These are phyloP conservation scores for Pelagophyceae sp. DNA, from an alignment of 352 stramenopile genomes.

Conservation along the genomic window DNA sequence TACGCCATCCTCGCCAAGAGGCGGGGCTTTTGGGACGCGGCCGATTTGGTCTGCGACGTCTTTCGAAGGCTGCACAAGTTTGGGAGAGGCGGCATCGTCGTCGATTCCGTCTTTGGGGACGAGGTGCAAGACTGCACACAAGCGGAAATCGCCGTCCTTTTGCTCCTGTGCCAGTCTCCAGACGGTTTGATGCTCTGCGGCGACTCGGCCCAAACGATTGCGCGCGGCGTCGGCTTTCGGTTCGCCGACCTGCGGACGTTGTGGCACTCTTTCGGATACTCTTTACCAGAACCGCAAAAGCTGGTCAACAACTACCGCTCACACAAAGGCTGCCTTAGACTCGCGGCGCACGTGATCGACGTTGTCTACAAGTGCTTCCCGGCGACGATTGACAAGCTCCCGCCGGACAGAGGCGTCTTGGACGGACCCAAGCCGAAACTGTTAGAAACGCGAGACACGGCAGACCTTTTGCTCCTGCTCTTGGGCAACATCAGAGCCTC, in stretches of 20 bases:
- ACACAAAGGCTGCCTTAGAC: slow-evolving; percentile 35
- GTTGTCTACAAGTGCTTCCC: slow-evolving; percentile 42
- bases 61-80: slow-evolving; percentile 26
- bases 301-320: slow-evolving; percentile 42
- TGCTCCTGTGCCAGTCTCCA: slow-evolving; percentile 33
- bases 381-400: slow-evolving; percentile 32
- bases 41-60: slow-evolving; percentile 42
- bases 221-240: slow-evolving; percentile 40
- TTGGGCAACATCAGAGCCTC: slow-evolving; percentile 38
- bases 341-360: slow-evolving; percentile 41
- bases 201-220: slow-evolving; percentile 41
- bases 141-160: slow-evolving; percentile 35
- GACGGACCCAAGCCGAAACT: slow-evolving; percentile 35
- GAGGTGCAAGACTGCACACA: slow-evolving; percentile 43
- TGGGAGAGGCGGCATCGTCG: slow-evolving; percentile 17
- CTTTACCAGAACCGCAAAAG: slow-evolving; percentile 29
- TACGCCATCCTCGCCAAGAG: slow-evolving; percentile 37
- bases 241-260: slow-evolving; percentile 39
- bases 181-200: slow-evolving; percentile 38
- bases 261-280: slow-evolving; percentile 31
- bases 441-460: slow-evolving; percentile 30
- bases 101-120: slow-evolving; percentile 40
- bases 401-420: slow-evolving; percentile 38
- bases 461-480: slow-evolving; percentile 37
- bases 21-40: slow-evolving; percentile 36